Evolutionary conservation across 306 rosid species (phyloP).

Genomic region (Sicyos baderoa): DNA sequence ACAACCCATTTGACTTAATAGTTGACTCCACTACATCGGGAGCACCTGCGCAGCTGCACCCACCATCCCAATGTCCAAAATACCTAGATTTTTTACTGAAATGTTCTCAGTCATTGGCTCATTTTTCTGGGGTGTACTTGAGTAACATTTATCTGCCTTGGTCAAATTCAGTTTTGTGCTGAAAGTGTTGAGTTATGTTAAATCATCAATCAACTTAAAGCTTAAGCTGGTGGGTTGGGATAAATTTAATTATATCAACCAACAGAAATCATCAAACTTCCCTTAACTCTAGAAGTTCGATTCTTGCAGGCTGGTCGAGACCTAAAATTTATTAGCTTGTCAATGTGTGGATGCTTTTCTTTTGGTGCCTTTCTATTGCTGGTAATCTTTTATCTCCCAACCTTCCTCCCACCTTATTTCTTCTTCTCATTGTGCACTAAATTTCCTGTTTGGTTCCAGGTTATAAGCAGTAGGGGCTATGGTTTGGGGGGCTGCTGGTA

Average conservation of each 20-base stretch:
- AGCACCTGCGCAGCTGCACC: no score
- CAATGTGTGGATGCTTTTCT: conserved; percentile 73
- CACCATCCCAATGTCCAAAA: no score
- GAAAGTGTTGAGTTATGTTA: no score
- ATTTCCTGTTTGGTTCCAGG: conserved; percentile 28
- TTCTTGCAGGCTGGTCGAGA: conserved; percentile 83
- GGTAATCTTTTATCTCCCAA: conserved; percentile 35
- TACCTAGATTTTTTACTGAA: background rate
- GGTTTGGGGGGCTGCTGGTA: conserved; percentile 76
- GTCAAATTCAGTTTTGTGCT: background rate
- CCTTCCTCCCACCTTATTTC: background rate
- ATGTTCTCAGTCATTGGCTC: background rate
- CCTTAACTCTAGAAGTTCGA: background rate
- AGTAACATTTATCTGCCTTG: background rate
- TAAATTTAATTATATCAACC: no score
- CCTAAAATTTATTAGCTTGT: conserved; percentile 58
- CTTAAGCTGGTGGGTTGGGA: no score
- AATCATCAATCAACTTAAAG: no score
- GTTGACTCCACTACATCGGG: no score
- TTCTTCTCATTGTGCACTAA: conserved; percentile 12
- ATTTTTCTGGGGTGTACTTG: background rate
- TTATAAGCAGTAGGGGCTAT: conserved; percentile 45
- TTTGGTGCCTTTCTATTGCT: conserved; percentile 40
- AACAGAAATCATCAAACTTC: background rate
- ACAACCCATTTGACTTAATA: no score